A percentile compares a stretch with the other conserved stretches of the same genome.
These are phyloP conservation scores for Penicillium polonicum DNA, from an alignment of 2,329 filamentous ascomycete genomes.

Conservation along the genomic window DNA sequence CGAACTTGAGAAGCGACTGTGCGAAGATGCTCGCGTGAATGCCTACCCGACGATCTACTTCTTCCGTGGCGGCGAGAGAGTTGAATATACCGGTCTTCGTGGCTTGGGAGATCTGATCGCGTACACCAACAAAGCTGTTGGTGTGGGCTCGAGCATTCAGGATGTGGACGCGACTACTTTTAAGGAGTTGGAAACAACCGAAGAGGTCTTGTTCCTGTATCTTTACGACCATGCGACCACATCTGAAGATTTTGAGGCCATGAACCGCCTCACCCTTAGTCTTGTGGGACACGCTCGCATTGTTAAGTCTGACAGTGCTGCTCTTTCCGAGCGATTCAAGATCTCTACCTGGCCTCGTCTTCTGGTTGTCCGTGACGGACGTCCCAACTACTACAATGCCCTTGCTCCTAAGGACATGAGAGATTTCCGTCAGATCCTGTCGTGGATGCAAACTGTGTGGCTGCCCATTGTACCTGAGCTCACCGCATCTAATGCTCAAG, in stretches of 20 bases:
- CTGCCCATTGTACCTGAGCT: conserved; percentile 92
- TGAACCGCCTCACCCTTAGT: conserved; percentile 82
- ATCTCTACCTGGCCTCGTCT: conserved; percentile 96
- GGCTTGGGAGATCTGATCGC: conserved; percentile 86
- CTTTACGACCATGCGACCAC: conserved; percentile 97
- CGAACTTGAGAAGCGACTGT: conserved; percentile 79
- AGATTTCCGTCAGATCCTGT: conserved; percentile 73
- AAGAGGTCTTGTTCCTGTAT: conserved; percentile 95
- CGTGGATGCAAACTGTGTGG: conserved; percentile 97
- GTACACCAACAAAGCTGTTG: conserved; percentile 83
- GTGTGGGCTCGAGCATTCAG: conserved; percentile 70
- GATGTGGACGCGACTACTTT: conserved; percentile 77
- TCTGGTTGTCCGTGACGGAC: conserved; percentile 82
- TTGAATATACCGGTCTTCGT: conserved; percentile 89
- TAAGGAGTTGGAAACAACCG: conserved; percentile 80
- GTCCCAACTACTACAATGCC: conserved; percentile 84
- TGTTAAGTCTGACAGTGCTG: conserved; percentile 81
- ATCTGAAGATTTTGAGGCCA: conserved; percentile 81
- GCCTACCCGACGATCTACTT: conserved; percentile 89
- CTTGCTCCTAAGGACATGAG: conserved; percentile 90
- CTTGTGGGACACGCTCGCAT: conserved; percentile 89
- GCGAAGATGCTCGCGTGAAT: conserved; percentile 79
- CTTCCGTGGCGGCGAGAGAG: conserved; percentile 86
- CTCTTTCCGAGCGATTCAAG: conserved; percentile 79
- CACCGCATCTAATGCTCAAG: conserved; percentile 82